Conservation (phyloP, 2,329 filamentous ascomycete species). For the Stachybotrys echinatus region DNA sequence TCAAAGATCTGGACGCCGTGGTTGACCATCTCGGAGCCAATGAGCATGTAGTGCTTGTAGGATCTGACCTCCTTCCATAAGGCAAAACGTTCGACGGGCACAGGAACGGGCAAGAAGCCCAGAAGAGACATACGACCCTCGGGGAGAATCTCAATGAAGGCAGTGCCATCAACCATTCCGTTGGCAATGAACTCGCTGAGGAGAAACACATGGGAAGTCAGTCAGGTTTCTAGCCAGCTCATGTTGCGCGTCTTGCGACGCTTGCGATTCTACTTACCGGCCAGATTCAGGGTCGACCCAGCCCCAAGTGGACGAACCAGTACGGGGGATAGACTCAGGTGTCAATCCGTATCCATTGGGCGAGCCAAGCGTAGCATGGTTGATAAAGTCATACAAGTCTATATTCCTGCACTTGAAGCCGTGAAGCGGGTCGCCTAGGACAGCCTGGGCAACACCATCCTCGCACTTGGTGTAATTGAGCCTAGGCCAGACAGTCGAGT, state of each 20-base stretch:
- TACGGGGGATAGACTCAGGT: constrained; percentile 13
- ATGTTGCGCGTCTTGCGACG: no score
- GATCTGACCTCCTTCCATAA: constrained; percentile 38
- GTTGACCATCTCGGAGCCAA: constrained; percentile 37
- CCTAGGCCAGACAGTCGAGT: neutral
- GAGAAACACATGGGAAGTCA: no score
- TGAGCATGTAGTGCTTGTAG: constrained; percentile 29
- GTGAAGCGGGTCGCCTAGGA: constrained; percentile 39
- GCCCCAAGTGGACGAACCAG: constrained; percentile 36
- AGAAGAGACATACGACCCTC: constrained; percentile 1
- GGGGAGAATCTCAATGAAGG: constrained; percentile 38
- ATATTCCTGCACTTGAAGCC: constrained; percentile 42
- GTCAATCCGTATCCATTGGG: no score
- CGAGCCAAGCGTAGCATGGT: constrained; percentile 44
- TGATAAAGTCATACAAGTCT: constrained; percentile 49
- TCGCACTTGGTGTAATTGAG: constrained; percentile 22
- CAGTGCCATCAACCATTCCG: constrained; percentile 42
- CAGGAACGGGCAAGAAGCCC: neutral
- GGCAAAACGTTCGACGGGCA: constrained; percentile 15
- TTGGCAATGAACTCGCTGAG: constrained; percentile 35
- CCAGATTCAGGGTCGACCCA: constrained; percentile 37
- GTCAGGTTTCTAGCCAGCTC: no score
- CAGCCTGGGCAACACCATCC: constrained; percentile 36
- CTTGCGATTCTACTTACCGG: no score
- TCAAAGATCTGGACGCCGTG: constrained; percentile 64